These are phyloP conservation scores for Brassica incana DNA, from an alignment of 345 rosid genomes.

Conservation along the genomic window DNA sequence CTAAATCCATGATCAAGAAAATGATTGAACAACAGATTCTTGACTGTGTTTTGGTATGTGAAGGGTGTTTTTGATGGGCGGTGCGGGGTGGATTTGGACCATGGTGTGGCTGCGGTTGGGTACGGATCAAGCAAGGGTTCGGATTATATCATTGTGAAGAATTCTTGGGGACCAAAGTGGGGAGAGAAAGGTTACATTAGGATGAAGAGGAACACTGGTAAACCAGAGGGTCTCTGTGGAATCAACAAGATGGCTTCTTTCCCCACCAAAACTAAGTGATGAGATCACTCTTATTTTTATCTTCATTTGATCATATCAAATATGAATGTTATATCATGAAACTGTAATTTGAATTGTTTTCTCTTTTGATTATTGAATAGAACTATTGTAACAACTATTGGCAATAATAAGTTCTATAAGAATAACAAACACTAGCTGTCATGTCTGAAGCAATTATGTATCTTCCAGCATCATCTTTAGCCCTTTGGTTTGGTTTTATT, in stretches of 20 bases:
- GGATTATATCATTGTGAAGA: constrained; percentile 77
- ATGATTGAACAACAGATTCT: background rate
- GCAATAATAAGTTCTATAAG: background rate
- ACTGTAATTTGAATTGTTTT: background rate
- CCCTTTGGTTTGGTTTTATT: background rate
- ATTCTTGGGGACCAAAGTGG: constrained; percentile 85
- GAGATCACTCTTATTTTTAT: constrained; percentile 3
- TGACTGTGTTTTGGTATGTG: constrained; percentile 12
- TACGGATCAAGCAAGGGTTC: constrained; percentile 66
- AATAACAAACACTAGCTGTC: too few species aligned
- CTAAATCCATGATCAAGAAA: background rate
- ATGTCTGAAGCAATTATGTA: background rate
- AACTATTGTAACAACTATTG: constrained; percentile 20
- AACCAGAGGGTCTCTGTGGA: constrained; percentile 72
- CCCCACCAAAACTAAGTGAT: constrained; percentile 55
- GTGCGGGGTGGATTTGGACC: constrained; percentile 67
- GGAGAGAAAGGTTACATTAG: constrained; percentile 81
- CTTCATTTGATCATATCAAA: background rate
- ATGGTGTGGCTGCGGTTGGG: constrained; percentile 82
- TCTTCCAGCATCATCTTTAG: background rate
- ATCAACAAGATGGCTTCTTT: constrained; percentile 88
- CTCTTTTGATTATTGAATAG: background rate
- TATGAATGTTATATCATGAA: constrained; percentile 15
- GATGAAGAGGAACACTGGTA: constrained; percentile 78
- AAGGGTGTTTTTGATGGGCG: constrained; percentile 78